A percentile compares a stretch with the other conserved stretches of the same genome.
Conservation (phyloP, 345 rosid genomes). For the Euclidium syriacum region DNA sequence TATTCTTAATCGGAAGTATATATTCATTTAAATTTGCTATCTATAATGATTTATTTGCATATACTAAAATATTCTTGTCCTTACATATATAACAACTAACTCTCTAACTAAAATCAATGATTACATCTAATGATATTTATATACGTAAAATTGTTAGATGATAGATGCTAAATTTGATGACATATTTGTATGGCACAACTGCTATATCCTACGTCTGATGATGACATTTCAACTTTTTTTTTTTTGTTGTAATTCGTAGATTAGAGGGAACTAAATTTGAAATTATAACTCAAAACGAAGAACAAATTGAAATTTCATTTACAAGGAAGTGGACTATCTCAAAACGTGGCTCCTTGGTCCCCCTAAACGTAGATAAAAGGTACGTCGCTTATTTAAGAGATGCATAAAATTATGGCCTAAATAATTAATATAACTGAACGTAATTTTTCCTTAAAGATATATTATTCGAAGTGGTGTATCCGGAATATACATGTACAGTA, state of each 20-base stretch:
- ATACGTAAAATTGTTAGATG: too few species aligned
- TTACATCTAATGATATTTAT: too few species aligned
- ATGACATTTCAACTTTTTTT: background rate
- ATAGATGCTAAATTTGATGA: background rate
- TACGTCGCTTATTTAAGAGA: background rate
- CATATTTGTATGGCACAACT: background rate
- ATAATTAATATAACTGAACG: background rate
- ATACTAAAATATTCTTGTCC: too few species aligned
- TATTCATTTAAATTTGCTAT: too few species aligned
- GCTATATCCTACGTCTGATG: background rate
- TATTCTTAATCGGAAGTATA: too few species aligned
- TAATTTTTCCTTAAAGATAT: constrained; percentile 41
- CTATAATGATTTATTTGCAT: too few species aligned
- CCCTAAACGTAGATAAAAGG: constrained; percentile 89
- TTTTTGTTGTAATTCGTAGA: constrained; percentile 32
- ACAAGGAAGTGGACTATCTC: constrained; percentile 45
- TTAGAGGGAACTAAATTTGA: constrained; percentile 39
- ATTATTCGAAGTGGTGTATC: constrained; percentile 61
- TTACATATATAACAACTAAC: too few species aligned
- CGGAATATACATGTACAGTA: constrained; percentile 63
- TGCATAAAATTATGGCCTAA: background rate
- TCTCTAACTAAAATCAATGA: too few species aligned
- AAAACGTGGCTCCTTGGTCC: constrained; percentile 35
- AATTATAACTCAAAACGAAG: constrained; percentile 43
- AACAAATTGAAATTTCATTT: constrained; percentile 68